Evolutionary conservation across 495 filamentous ascomycete species (phyloP).

Genomic region (Aspergillus asperescens): DNA sequence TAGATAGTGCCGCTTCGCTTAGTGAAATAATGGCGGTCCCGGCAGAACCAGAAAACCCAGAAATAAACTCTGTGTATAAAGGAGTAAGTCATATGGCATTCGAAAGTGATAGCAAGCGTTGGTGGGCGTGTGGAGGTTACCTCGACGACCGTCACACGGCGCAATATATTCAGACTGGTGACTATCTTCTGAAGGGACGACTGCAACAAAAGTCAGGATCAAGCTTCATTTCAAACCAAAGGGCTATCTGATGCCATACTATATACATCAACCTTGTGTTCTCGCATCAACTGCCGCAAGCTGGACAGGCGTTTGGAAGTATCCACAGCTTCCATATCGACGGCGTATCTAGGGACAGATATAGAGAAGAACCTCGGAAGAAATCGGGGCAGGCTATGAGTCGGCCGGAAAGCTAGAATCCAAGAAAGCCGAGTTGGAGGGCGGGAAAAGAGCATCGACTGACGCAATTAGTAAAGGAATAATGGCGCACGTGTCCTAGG

Average conservation of each 20-base stretch:
- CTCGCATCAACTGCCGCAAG: conserved; percentile 83
- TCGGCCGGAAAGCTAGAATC: conserved; percentile 31
- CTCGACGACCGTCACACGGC: conserved; percentile 83
- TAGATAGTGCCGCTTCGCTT: conserved; percentile 84
- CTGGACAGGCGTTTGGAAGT: conserved; percentile 70
- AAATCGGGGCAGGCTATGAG: conserved; percentile 23
- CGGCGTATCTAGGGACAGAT: conserved; percentile 31
- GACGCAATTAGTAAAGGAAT: conserved; percentile 7
- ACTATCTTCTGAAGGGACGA: conserved; percentile 95
- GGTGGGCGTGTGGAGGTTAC: conserved; percentile 32
- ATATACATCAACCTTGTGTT: conserved; percentile 85
- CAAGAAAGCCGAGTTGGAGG: conserved; percentile 32
- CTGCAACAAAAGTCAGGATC: conserved; percentile 44
- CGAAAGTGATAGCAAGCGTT: neutral
- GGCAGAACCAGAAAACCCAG: conserved; percentile 91
- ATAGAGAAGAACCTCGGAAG: conserved; percentile 35
- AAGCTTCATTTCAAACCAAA: neutral
- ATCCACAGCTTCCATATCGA: conserved; percentile 80
- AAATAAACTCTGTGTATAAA: conserved; percentile 64
- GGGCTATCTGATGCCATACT: conserved; percentile 52
- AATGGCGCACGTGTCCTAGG: conserved; percentile 21
- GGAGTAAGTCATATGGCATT: conserved; percentile 13
- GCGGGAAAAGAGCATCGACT: conserved; percentile 41
- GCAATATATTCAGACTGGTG: conserved; percentile 98
- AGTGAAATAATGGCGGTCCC: conserved; percentile 85